Base-by-base conservation (phyloP, 192 early-diverging fungal genomes). In the Podila clonocystis region DNA sequence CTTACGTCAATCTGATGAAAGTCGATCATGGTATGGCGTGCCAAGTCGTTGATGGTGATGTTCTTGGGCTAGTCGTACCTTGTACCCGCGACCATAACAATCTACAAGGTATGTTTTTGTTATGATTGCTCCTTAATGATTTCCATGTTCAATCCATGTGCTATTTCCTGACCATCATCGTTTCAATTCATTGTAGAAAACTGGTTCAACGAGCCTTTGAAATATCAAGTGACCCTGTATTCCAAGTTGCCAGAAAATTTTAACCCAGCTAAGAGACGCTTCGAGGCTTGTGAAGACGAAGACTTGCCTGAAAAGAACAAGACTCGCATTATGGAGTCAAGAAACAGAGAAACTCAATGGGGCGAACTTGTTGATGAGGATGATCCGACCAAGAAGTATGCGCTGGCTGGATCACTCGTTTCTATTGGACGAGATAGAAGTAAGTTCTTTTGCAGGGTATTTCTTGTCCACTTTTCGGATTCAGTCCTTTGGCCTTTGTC, bases 11-110 rank as follows among this genome's bases (percentile, higher is more conserved):
- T 36, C 22, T n/a, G 1, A 6, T 60, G 19, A 68, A 63, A 52
- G 31, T 75, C 30, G 67, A 38, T 8, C 2, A 19, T 19, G 30
- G 26, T 24, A 55, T 31, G 28, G 60, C 62, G 6, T 6, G 1
- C 8, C 74, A 75, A 20, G 9, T 75, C 7, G n/a, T 75, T 29
- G 38, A 57, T 26, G 74, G 74, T 4, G 74, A 75, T 33, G 67
- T 58, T 12, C 38, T 75, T 24, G 74, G 74, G 2, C 9, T 75
- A 6, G 19, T 69, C 24, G 62, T 68, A 3, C 74, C 65, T 55
- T 17, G 5, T 9, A 22, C 19, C 9, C 52, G 24, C 8, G 52
- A 26, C 9, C 65, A 50, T 8, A 67, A 75, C 6, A 36, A 45
- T 24, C 28, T 11, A 29, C 61, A 59, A 19, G 13, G 19, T 50